These are phyloP conservation scores for Angomonas ambiguus DNA, from an alignment of 208 protist genomes.

Conservation along the genomic window DNA sequence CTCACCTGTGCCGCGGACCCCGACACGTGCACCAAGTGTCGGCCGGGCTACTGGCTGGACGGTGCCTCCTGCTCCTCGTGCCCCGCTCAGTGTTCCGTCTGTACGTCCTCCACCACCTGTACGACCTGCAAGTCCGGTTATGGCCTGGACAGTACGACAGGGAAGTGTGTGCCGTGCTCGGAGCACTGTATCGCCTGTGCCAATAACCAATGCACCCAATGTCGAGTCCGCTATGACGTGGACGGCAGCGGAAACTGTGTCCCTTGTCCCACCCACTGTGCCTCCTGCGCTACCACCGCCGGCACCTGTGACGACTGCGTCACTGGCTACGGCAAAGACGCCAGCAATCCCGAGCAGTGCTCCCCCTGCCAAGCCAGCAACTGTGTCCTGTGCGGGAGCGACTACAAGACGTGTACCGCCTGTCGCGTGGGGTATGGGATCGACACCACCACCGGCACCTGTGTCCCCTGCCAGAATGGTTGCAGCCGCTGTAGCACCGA, in stretches of 20 bases:
- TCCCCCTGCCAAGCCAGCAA: background rate
- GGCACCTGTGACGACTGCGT: background rate
- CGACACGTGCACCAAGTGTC: slow-evolving; percentile 1
- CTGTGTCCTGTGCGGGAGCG: slow-evolving; percentile 4
- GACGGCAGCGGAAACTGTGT: background rate
- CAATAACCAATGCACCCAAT: background rate
- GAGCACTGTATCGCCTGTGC: background rate
- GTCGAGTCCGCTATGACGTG: background rate
- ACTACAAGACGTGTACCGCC: background rate
- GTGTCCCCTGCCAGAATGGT: background rate
- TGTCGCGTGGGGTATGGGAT: background rate
- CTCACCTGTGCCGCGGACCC: slow-evolving; percentile 1
- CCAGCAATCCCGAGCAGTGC: background rate
- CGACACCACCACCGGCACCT: background rate
- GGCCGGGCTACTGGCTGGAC: background rate
- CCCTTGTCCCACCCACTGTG: background rate
- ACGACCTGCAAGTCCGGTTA: background rate
- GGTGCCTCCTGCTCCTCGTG: background rate
- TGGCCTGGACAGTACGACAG: background rate
- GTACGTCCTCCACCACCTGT: background rate
- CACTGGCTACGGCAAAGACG: background rate
- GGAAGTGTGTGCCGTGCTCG: background rate
- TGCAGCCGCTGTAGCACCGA: background rate
- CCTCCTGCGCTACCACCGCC: background rate
- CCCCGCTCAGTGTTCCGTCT: background rate